These are phyloP conservation scores for Flaveria bidentis DNA, from an alignment of 129 eudicot species.

Conservation along the genomic window DNA sequence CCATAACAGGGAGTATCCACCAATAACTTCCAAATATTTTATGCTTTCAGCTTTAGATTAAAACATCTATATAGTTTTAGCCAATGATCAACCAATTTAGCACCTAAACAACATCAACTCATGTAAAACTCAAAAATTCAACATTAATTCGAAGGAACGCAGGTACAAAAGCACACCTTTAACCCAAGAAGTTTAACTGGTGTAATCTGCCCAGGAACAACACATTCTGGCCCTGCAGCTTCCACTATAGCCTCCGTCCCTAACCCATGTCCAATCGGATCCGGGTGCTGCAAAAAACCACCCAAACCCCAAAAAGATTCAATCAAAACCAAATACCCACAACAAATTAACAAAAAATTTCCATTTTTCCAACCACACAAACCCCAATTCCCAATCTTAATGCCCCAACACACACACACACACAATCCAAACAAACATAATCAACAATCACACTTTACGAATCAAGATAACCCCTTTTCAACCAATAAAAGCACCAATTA, in stretches of 20 bases:
- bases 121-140: neutral
- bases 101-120: neutral
- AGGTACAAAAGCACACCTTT: constrained; percentile 45
- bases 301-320: constrained; percentile 18
- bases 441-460: no score
- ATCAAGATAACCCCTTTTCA: no score
- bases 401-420: neutral
- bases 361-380: neutral
- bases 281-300: constrained; percentile 62
- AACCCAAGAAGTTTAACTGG: constrained; percentile 82
- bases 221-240: constrained; percentile 98
- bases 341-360: neutral
- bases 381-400: constrained; percentile 5
- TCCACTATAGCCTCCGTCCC: constrained; percentile 86
- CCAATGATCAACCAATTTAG: neutral
- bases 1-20: constrained; percentile 2
- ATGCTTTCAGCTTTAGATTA: neutral
- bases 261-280: constrained; percentile 87
- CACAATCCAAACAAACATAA: no score
- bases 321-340: constrained; percentile 20
- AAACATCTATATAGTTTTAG: neutral
- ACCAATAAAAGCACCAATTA: neutral
- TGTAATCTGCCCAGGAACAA: constrained; percentile 78
- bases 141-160: neutral
- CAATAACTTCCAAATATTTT: neutral